A percentile compares a stretch with the other conserved stretches of the same genome.
Evolutionary conservation across 306 rosid species (phyloP).

Genomic region (Inga leiocalycina): DNA sequence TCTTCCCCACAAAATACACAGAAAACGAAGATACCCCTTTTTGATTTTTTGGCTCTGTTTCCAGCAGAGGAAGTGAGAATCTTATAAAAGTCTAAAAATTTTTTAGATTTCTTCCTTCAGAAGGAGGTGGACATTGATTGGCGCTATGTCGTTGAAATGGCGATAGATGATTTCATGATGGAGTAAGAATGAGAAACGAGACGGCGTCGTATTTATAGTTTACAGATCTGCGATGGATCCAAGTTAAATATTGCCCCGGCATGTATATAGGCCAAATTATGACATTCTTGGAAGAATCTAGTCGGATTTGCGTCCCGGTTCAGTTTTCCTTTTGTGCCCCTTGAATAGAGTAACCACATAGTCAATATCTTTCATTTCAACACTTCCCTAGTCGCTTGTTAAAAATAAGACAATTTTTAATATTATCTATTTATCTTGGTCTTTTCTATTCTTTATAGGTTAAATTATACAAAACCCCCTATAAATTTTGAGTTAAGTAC

Average conservation of each 20-base stretch:
- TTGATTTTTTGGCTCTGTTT: not conserved
- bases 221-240: not conserved
- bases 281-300: conserved; percentile 26
- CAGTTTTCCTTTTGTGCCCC: conserved; percentile 18
- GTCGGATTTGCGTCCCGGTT: conserved; percentile 6
- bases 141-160: conserved; percentile 40
- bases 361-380: not conserved
- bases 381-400: not conserved
- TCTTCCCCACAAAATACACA: not conserved
- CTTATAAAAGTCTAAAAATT: not conserved
- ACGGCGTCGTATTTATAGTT: conserved; percentile 48
- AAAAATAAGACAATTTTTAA: not conserved
- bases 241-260: not conserved
- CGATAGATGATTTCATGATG: conserved; percentile 51
- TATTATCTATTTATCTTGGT: not conserved
- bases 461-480: too few relatives aligned
- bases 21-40: not conserved
- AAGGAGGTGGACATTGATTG: not conserved
- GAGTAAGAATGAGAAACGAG: conserved; percentile 1
- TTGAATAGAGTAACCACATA: too few relatives aligned
- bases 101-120: not conserved
- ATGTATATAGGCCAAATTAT: conserved; percentile 45
- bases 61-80: not conserved
- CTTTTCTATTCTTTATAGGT: not conserved
- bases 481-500: too few relatives aligned